Base-by-base conservation (phyloP, 139 green algal species). In the Coelastrella sp. region DNA sequence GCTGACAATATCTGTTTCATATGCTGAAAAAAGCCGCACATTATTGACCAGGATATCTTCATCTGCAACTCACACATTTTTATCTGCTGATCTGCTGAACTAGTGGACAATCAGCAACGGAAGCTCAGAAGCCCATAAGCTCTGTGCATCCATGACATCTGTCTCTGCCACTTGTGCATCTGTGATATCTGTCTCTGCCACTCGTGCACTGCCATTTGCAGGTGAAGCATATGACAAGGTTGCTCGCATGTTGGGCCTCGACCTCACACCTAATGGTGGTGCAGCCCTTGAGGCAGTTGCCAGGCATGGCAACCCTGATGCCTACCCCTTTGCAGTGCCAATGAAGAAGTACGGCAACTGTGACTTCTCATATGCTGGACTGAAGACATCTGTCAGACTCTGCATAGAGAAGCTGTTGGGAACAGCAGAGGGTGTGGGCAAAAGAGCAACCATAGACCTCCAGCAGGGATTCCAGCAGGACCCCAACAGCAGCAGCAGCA, bases 191-290 rank as follows among this genome's bases (percentile, higher is more conserved):
- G 27, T 7, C 56, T 8, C 6, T 65, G 79, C 27, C 25, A 25
- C 35, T 49, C 3, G 35, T 49, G 35, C 35, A 49, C 57, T 68
- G 15, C 57, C 58, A 25, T 27, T 8, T 84, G 78, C 92, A 97
- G 95, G 96, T 3, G 97, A 98, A 93, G 98, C 98, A 17, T 99
- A 98, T 91, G 98, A 99, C 94, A 99, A 99, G 93, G 95, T 98
- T 11, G 98, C 98, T 0, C 95, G 98, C 4, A 88, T 99, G 89
- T 92, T 99, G 76, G 97, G 95, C 0, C 92, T 99, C 12, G 93
- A 98, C 9, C 87, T 98, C 19, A 85, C 78, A 20, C 97, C 96
- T n/a, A 95, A 93, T 56, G 96, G 96, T 6, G 97, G 96, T 7
- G 96, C 97, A 10, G 97, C 96, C 8, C 81, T 99, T 75, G 97